Base-by-base conservation (phyloP, 2,329 filamentous ascomycete species). In the Neonectria sp. region DNA sequence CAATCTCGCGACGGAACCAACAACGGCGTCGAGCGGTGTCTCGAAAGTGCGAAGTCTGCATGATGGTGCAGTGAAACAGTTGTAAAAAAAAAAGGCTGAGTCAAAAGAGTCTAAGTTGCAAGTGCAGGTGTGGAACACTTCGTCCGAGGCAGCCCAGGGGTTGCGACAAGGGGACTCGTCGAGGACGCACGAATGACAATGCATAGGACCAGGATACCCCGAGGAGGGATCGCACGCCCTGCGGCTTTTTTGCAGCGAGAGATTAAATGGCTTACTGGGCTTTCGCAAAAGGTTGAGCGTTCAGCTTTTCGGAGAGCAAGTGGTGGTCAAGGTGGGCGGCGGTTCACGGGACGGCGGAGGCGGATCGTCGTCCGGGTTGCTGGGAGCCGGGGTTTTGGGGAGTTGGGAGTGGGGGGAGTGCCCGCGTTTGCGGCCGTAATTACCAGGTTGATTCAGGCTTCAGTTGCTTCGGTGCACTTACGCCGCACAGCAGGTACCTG, bases 111-210 rank as follows among this genome's bases (percentile, higher is more conserved):
- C 21, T 48, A 7, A 40, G 13, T 37, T 37, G 13, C 35, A 53
- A 43, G 49, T 15, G 9, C 24, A 51, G 31, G 63, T 61, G 57
- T 65, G 63, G 63, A 55, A 65, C 43, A 63, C 60, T 25, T 37
- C 13, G 9, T 40, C 48, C 21, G 45, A 63, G 60, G 55, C 60
- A 58, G 45, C 27, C 51, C 55, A 45, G 60, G 64, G 64, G 59
- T 29, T 29, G 15, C 13, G 21, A 37, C 37, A 53, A 53, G 61
- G 46, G 61, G 40, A 35, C 40, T 29, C 21, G n/a, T 9, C 33
- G 51, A 25, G 25, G 27, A 33, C 48, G 51, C 55, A 51, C 24
- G 60, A 52, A 51, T 63, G 33, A 12, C 17, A 29, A 52, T 35
- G 21, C 24, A 31, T 31, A 33, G 48, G 27, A 21, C 45, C 15